Base-by-base conservation (phyloP, 257 asterid species). In the Perilla frutescens region DNA sequence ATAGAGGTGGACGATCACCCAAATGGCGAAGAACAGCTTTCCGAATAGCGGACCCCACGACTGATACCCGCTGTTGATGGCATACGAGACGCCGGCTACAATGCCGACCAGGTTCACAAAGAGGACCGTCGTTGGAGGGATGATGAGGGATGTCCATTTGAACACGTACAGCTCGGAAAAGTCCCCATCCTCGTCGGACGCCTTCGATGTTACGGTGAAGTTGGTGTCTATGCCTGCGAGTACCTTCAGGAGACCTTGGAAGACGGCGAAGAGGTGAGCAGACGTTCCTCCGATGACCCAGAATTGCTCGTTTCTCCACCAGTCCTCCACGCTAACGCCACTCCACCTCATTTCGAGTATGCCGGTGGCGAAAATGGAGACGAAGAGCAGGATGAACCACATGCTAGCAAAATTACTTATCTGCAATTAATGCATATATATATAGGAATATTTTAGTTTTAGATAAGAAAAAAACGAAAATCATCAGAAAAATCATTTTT, bases 221-320 rank as follows among this genome's bases (percentile, higher is more conserved):
- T 87, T 86, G 62, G 97, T 93, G 72, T 93, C 98, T 3, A 93
- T 93, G 2, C 98, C 98, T 2, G 96, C 96, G 0, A 93, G 87
- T 20, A 93, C 97, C 82, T 93, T 91, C 62, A 93, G 14, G 20
- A 93, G 96, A 71, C 98, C 98, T 77, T 93, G 98, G 90, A 93
- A 89, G 31, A 93, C 97, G 0, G 96, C 97, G 15, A 91, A 87
- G n/a, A 93, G 89, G 77, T 93, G 97, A 14, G 98, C 96, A 0
- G 97, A 91, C n/a, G 97, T 91, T 15, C 98, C 98, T 60, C 97
- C 96, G 13, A 91, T 93, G 79, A 93, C 96, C 98, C 98, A 93
- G 62, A 93, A 93, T 69, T 93, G 98, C 73, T 93, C 98, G 60
- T 93, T 93, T 71, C 97, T 89, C 98, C 97, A 93, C 98, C 96